A percentile compares a stretch with the other conserved stretches of the same genome.
phyloP scores from a whole-genome alignment of 768 basidiomycete genomes.

The Pleurotus eryngii region DNA sequence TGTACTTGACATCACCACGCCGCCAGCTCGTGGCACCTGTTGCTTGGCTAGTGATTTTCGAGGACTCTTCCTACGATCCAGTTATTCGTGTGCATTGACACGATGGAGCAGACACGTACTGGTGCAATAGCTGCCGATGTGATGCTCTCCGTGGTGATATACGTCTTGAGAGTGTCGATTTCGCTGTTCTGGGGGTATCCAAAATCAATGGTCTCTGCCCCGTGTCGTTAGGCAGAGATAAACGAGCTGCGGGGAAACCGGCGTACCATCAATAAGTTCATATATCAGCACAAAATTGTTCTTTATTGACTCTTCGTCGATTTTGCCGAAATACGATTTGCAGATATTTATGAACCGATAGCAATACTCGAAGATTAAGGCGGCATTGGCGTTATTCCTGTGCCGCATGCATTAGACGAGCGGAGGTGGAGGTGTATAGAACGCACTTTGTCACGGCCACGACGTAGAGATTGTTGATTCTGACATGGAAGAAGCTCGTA shows the following conservation, averaged over 20 bases:
- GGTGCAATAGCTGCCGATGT: slow-evolving; percentile 82
- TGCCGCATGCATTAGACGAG: background rate
- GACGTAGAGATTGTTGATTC: slow-evolving; percentile 92
- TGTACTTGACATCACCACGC: slow-evolving; percentile 93
- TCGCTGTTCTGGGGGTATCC: slow-evolving; percentile 99
- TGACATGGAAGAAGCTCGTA: slow-evolving; percentile 98
- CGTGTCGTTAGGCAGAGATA: background rate
- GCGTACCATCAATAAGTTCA: slow-evolving; percentile 91
- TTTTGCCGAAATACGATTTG: slow-evolving; percentile 95
- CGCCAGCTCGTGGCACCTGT: slow-evolving; percentile 97
- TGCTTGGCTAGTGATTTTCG: slow-evolving; percentile 95
- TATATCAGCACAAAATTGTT: slow-evolving; percentile 99
- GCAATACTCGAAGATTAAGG: slow-evolving; percentile 95
- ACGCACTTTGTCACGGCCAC: slow-evolving; percentile 93
- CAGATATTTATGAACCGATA: slow-evolving; percentile 95
- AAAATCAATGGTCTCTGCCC: slow-evolving; percentile 90
- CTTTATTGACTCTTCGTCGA: slow-evolving; percentile 97
- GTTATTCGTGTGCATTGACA: background rate
- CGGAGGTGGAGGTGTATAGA: background rate
- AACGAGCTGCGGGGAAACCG: background rate
- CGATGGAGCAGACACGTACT: slow-evolving; percentile 38
- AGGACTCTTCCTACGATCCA: slow-evolving; percentile 80
- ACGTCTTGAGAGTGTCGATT: slow-evolving; percentile 94
- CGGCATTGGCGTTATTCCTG: slow-evolving; percentile 96
- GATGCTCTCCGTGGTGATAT: slow-evolving; percentile 97